Conservation (phyloP, 139 green algal species). For the Desmodesmus armatus region DNA sequence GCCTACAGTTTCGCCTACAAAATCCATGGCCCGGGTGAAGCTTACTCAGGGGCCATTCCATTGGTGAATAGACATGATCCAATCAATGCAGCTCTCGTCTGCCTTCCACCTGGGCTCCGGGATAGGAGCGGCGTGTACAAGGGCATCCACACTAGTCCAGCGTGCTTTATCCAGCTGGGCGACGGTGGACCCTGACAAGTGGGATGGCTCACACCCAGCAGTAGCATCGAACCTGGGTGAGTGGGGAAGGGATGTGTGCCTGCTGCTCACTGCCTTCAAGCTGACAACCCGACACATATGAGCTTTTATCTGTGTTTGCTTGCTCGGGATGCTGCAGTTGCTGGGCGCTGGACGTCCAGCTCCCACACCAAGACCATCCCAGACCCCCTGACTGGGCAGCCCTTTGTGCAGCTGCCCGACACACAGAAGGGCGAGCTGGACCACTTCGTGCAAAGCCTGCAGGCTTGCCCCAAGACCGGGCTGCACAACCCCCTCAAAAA, state of each 20-base stretch:
- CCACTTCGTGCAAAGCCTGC: constrained; percentile 84
- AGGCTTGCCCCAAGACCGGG: constrained; percentile 83
- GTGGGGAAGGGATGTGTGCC: too few relatives aligned
- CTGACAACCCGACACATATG: too few relatives aligned
- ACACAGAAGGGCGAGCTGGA: constrained; percentile 72
- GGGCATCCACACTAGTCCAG: too few relatives aligned
- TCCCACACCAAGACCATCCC: constrained; percentile 67
- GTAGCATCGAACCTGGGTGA: constrained; percentile 73
- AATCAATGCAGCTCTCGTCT: too few relatives aligned
- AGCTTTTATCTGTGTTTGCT: background rate
- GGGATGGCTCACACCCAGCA: constrained; percentile 65
- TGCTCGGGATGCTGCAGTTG: constrained; percentile 63
- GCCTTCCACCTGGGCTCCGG: too few relatives aligned
- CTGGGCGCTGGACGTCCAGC: constrained; percentile 71
- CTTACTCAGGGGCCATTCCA: too few relatives aligned
- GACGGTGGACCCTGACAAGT: constrained; percentile 66
- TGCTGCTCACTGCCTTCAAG: too few relatives aligned
- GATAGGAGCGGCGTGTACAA: too few relatives aligned
- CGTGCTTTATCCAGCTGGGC: constrained; percentile 67
- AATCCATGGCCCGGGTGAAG: too few relatives aligned
- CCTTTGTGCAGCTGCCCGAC: constrained; percentile 80
- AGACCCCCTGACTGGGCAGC: constrained; percentile 86
- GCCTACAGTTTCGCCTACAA: too few relatives aligned
- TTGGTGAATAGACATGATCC: too few relatives aligned
- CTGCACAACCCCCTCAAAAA: constrained; percentile 96